Base-by-base conservation (phyloP, 345 rosid genomes). In the Corchorus olitorius region DNA sequence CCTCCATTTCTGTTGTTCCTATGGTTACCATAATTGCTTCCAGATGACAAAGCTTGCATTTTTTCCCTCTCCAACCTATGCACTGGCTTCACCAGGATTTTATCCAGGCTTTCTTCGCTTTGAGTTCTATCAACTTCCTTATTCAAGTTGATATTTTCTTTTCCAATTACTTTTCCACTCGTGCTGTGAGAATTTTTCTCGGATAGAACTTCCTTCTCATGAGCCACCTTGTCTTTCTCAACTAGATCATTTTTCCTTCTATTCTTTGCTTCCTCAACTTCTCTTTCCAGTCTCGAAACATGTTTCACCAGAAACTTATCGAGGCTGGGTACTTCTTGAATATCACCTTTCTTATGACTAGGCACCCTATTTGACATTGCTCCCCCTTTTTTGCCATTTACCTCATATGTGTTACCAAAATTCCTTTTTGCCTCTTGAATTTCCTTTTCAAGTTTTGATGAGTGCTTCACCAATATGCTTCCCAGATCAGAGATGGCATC, bases 231-330 rank as follows among this genome's bases (percentile, higher is more conserved):
- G 64, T 68, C 65, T 71, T 78, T 74, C 66, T 79, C 68, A 22
- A 49, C 11, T 20, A 58, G 64, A 55, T 78, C 85, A 54, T 81
- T 73, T 78, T 83, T 83, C 83, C 80, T 87, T 70, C 80, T 88
- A 77, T 72, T 88, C 80, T 83, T 95, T 27, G 94, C 97, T 84
- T 91, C 94, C 64, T 88, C 88, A 46, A 95, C 89, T 82, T 93
- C 98, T 72, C 83, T 89, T 89, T 95, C 99, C 49, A 95, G 93
- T 82, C 88, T 85, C 1, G 96, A 88, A 19, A 90, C 88, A 71
- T 77, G 96, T 70, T 87, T 91, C 65, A 95, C 88, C 52, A 95
- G 86, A 84, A 85, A 82, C 84, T 88, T 89, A 70, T 91, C 98
- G 72, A 94, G 81, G 86, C 97, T 87, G 15, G 93, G 92, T 65